Evolutionary conservation across 768 basidiomycete genomes (phyloP), one percentile per base, ranked within the genome.

Genomic region (Suillus fuscotomentosus): DNA sequence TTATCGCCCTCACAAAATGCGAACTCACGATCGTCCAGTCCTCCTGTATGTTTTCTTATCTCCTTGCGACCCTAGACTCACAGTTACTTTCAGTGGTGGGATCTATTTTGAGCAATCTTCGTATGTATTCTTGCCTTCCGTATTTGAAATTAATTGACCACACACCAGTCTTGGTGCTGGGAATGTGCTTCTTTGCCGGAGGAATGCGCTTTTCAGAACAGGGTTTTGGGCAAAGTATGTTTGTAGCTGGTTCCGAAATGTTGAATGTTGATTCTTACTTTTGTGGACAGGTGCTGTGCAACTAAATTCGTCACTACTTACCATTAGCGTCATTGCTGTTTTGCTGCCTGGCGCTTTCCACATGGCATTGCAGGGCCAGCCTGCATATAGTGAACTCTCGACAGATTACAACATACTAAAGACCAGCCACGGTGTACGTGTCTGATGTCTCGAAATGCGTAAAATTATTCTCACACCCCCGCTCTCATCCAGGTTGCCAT

Each of bases 171-270:
- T 84, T 95, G 47, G 92, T 95, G 20, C 83, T 94, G 13, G 93
- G 93, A 20, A 85, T 94, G 75, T 92, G 91, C 69, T 92, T 94
- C 76, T 90, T 94, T 66, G 92, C 91, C 0, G 92, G 92, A 15
- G 92, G 92, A 0, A 70, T 88, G 66, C 83, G 84, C 15, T 94
- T 88, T 68, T 86, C 89, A 3, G 90, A 94, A 70, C 92, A 94
- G 74, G 89, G 85, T 1, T 92, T 92, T 66, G 87, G 91, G 66
- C 73, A 81, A 3, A 87, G 91, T 92, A 69, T 61, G 87, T 75
- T 22, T 60, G 38, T 27, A 11, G 7, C n/a, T 42, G 2, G 56
- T 60, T 3, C 10, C 65, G 0, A 2, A 43, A 41, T 60, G 38
- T 17, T 6, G 57, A 45, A 8, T 15, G 48, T 62, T 48, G 27